Conservation (phyloP, 2,329 filamentous ascomycete species). For the Zymoseptoria crescenta region DNA sequence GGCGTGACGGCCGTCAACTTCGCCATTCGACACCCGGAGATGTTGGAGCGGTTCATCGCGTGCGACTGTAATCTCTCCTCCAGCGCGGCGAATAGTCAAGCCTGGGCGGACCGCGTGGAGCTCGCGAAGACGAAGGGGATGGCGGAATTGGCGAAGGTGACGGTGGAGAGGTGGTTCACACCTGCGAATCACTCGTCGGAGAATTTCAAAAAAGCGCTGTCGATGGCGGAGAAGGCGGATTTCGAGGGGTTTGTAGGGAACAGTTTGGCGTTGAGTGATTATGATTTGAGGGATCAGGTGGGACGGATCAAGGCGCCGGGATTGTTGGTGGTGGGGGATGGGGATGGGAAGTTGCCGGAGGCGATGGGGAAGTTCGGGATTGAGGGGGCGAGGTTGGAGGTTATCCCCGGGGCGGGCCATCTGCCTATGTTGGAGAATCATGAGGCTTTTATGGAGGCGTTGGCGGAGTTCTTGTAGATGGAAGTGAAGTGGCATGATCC, state of each 20-base stretch:
- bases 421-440: conserved; percentile 77
- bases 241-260: conserved; percentile 61
- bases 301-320: conserved; percentile 49
- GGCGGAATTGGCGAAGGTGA: conserved; percentile 56
- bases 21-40: conserved; percentile 56
- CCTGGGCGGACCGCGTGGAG: conserved; percentile 69
- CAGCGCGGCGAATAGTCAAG: conserved; percentile 64
- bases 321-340: conserved; percentile 63
- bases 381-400: conserved; percentile 50
- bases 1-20: conserved; percentile 70
- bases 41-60: conserved; percentile 56
- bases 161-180: conserved; percentile 69
- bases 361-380: conserved; percentile 63
- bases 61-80: conserved; percentile 73
- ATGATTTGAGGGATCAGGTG: conserved; percentile 56
- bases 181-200: conserved; percentile 51
- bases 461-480: conserved; percentile 49
- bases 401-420: conserved; percentile 67
- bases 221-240: conserved; percentile 62
- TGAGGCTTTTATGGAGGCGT: conserved; percentile 55
- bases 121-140: conserved; percentile 41
- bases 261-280: conserved; percentile 64
- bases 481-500: not conserved
- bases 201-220: conserved; percentile 52
- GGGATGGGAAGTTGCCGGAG: conserved; percentile 66